Evolutionary conservation across 768 basidiomycete genomes (phyloP).

Genomic region (Lentinula detonsa): DNA sequence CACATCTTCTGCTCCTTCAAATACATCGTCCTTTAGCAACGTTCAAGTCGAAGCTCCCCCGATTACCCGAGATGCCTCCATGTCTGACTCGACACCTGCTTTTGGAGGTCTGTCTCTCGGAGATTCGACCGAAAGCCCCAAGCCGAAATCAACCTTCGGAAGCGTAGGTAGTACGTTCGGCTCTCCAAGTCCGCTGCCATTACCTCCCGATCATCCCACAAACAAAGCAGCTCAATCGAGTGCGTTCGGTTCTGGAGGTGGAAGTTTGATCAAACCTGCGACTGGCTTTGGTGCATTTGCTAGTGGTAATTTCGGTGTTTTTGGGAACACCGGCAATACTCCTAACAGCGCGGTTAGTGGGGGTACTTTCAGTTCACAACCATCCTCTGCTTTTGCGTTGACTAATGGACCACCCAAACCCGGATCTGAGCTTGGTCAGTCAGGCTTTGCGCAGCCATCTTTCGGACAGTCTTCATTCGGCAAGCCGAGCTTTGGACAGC

Average conservation of each 20-base stretch:
- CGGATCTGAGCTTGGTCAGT: conserved; percentile 19
- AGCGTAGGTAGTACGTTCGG: conserved; percentile 25
- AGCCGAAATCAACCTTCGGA: conserved; percentile 20
- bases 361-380: conserved; percentile 18
- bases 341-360: conserved; percentile 25
- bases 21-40: conserved; percentile 10
- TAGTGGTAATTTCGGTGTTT: conserved; percentile 19
- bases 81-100: conserved; percentile 29
- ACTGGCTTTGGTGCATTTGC: conserved; percentile 25
- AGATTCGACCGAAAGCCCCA: conserved; percentile 16
- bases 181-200: conserved; percentile 15
- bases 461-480: conserved; percentile 27
- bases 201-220: conserved; percentile 17
- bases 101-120: conserved; percentile 34
- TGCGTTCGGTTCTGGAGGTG: conserved; percentile 7
- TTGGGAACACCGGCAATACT: conserved; percentile 22
- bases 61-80: conserved; percentile 41
- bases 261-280: conserved; percentile 23
- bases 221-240: conserved; percentile 13
- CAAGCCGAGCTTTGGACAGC: conserved; percentile 30
- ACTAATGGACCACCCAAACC: conserved; percentile 16
- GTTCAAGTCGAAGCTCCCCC: conserved; percentile 16
- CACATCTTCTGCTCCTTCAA: conserved; percentile 9
- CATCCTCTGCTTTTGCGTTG: conserved; percentile 6
- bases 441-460: conserved; percentile 22